Base-by-base conservation (phyloP, 495 filamentous ascomycete genomes). In the Podospora didyma region DNA sequence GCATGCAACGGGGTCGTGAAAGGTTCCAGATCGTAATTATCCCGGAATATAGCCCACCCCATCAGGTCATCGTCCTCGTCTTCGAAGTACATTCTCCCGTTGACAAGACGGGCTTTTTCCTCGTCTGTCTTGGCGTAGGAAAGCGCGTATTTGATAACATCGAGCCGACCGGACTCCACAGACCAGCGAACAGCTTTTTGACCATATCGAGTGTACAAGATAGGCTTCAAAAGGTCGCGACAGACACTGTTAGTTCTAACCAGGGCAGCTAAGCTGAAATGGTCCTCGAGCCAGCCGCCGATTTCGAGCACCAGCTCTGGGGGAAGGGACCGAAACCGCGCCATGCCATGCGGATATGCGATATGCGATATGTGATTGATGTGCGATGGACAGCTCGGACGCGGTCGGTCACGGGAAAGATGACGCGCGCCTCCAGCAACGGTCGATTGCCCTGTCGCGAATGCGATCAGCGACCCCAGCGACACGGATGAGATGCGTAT, bases 251-350 rank as follows among this genome's bases (percentile, higher is more conserved):
- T 47, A 9, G 20, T 22, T n/a, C 24, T 20, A 14, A 41, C 24
- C 12, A 53, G 19, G 11, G 48, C 28, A 21, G 48, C 6, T 2
- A 50, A 23, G 16, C 14, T 31, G 11, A 7, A 16, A 21, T 26
- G 44, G 35, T 12, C 10, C 7, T 54, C 41, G 19, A 58, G 51
- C 51, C 23, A 53, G 41, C 34, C 39, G 28, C 19, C 56, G 19
- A 58, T 37, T 23, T 53, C 24, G 23, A 58, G 41, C 20, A 53
- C 9, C 26, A 58, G 56, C 42, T 58, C 56, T 10, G 49, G 11
- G 49, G 56, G 56, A 19, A 58, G 39, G 22, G 19, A 26, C 21
- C 16, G 3, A 4, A 31, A 50, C 6, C 22, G 34, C 17, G 48
- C 48, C 48, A 50, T 50, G 21, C 28, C 26, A 31, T 46, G n/a